A percentile compares a stretch with the other conserved stretches of the same genome.
These are phyloP conservation scores for Sicyos edulis DNA, from an alignment of 306 rosid genomes.

Conservation along the genomic window DNA sequence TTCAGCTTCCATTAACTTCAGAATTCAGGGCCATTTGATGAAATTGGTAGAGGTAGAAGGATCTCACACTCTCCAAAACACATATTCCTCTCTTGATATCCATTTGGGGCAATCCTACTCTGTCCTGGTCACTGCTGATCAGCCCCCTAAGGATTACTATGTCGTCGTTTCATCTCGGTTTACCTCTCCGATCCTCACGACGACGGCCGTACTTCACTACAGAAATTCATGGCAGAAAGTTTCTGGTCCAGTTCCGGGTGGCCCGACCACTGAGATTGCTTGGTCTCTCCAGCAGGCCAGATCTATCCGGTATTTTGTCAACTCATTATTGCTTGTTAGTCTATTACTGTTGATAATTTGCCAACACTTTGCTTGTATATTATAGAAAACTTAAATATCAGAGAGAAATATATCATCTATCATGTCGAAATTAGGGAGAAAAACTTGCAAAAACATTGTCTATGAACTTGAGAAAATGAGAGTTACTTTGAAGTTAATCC, in stretches of 20 bases:
- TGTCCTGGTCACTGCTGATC: constrained; percentile 85
- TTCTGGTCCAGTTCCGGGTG: constrained; percentile 73
- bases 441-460: background rate
- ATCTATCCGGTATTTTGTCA: constrained; percentile 56
- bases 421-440: background rate
- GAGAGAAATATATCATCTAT: background rate
- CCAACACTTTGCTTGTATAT: background rate
- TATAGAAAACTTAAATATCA: background rate
- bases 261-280: constrained; percentile 58
- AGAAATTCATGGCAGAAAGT: constrained; percentile 63
- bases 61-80: constrained; percentile 84
- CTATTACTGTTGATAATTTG: background rate
- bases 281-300: constrained; percentile 77
- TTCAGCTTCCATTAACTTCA: constrained; percentile 82
- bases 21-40: constrained; percentile 77
- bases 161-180: constrained; percentile 75
- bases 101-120: constrained; percentile 92
- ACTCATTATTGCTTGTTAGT: constrained; percentile 11
- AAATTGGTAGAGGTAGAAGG: constrained; percentile 94
- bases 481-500: constrained; percentile 4
- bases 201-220: constrained; percentile 87
- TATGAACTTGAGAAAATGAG: background rate
- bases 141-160: constrained; percentile 79
- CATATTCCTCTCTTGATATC: constrained; percentile 69
- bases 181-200: constrained; percentile 59